Evolutionary conservation across 2,329 filamentous ascomycete genomes (phyloP), one percentile per base, ranked within the genome.

Genomic region (Trichothecium sympodiale): DNA sequence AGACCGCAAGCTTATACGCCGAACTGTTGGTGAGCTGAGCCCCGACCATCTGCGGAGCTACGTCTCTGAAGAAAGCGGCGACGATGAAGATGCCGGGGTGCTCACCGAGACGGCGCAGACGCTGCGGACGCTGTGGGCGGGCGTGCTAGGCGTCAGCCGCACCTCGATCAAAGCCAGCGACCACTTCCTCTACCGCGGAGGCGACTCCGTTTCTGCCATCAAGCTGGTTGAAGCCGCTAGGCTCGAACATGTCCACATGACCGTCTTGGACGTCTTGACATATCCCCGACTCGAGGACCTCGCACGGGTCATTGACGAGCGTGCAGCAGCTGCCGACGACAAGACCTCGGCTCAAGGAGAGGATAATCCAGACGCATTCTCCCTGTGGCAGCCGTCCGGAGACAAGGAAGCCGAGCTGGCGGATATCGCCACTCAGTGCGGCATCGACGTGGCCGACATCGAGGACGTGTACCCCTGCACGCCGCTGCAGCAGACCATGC

Each of bases 131-230:
- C 33, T 39, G 12, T 39, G 37, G 37, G 33, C 33, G 25, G 14
- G 5, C 12, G 30, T 36, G 8, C 37, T 39, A n/a, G 35, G 35
- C 29, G 25, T 28, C 16, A 35, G 32, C 33, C 34, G 31, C 29
- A 16, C 10, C 18, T 36, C 34, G 15, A 39, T 39, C n/a, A 31
- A 30, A 30, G 33, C 23, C 16, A 27, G 34, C 28, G 37, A 38
- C n/a, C 28, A 35, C 30, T 41, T 43, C 31, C 35, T 43, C 6
- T 36, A 39, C 27, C 29, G 39, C 2, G 61, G 61, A 3, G 61
- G 64, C 6, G 62, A 67, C 45, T 67, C 64, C 0, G 50, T 67
- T 9, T 51, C 52, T 4, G 62, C 63, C 1, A 66, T 67, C 60
- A 57, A 53, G 34, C 46, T 66, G 0, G 59, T 64, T 1, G 34